A percentile compares a stretch with the other conserved stretches of the same genome.
These are phyloP conservation scores for Claviceps sp. DNA, from an alignment of 2,329 filamentous ascomycete genomes.

Conservation along the genomic window DNA sequence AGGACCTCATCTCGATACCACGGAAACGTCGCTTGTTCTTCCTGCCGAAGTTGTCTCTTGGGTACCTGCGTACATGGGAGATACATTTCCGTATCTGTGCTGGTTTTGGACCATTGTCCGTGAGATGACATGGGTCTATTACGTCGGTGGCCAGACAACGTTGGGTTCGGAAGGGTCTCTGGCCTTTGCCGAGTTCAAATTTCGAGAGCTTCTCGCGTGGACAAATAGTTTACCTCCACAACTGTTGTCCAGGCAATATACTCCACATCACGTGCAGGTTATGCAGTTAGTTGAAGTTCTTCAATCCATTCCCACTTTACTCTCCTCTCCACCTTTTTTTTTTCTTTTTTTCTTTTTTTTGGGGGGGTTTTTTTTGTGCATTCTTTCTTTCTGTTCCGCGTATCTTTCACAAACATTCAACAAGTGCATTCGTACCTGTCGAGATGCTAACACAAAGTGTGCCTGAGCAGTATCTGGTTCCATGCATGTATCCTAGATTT, in stretches of 20 bases:
- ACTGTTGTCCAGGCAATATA: constrained; percentile 9
- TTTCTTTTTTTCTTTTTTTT: background rate
- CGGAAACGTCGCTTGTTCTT: background rate
- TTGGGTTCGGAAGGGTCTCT: constrained; percentile 3
- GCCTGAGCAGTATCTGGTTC: constrained; percentile 9
- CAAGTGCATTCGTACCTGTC: background rate
- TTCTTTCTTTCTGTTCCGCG: too few relatives aligned
- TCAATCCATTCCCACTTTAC: background rate
- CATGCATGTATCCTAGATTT: constrained; percentile 11
- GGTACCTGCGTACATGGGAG: constrained; percentile 9
- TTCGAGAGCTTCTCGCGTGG: constrained; percentile 21
- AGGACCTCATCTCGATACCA: background rate
- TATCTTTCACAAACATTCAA: too few relatives aligned
- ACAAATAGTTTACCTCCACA: constrained; percentile 13
- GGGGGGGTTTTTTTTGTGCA: too few relatives aligned
- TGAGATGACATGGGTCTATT: constrained; percentile 14
- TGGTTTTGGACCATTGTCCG: constrained; percentile 20
- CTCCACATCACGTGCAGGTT: constrained; percentile 16
- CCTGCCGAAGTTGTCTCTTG: background rate
- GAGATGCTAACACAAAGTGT: background rate
- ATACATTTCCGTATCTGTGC: constrained; percentile 17
- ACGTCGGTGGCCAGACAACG: constrained; percentile 8
- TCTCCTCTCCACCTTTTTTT: background rate
- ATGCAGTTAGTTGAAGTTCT: constrained; percentile 6
- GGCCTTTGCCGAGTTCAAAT: constrained; percentile 17